A percentile compares a stretch with the other conserved stretches of the same genome.
These are phyloP conservation scores for Albophoma yamanashiensis DNA, from an alignment of 2,329 filamentous ascomycete genomes.

Conservation along the genomic window DNA sequence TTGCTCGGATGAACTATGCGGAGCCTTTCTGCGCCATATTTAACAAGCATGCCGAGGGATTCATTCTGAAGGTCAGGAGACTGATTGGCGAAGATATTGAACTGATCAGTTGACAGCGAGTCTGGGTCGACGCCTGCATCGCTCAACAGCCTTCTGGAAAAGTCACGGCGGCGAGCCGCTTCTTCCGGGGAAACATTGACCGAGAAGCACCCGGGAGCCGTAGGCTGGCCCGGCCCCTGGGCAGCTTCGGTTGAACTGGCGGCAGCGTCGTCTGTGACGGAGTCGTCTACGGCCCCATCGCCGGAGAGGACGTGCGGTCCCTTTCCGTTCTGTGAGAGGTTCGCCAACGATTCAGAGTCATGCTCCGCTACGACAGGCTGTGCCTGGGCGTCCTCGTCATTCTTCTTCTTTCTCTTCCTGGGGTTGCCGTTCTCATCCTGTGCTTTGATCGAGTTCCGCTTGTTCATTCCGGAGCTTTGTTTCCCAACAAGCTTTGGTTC, in stretches of 20 bases:
- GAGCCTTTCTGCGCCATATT: constrained; percentile 46
- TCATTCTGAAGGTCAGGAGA: constrained; percentile 42
- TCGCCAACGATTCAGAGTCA: background rate
- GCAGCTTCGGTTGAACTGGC: background rate
- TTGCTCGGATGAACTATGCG: constrained; percentile 44
- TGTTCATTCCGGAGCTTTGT: constrained; percentile 17
- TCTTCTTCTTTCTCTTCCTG: constrained; percentile 18
- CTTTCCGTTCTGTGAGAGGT: constrained; percentile 1
- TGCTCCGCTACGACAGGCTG: background rate
- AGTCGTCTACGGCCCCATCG: background rate
- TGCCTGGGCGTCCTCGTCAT: constrained; percentile 9
- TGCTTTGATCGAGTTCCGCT: constrained; percentile 9
- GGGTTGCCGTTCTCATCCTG: constrained; percentile 14
- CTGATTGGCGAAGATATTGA: constrained; percentile 50
- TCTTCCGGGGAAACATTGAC: constrained; percentile 32
- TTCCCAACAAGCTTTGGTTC: constrained; percentile 15
- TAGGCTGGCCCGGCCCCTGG: constrained; percentile 3
- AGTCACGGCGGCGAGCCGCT: constrained; percentile 36
- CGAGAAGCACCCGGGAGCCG: constrained; percentile 10
- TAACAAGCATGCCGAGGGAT: constrained; percentile 44
- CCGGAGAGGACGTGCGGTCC: constrained; percentile 1
- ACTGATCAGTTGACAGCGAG: constrained; percentile 43
- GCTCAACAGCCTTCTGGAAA: constrained; percentile 35
- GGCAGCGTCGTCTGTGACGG: background rate
- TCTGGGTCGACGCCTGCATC: constrained; percentile 38